Evolutionary conservation across 2,329 filamentous ascomycete genomes (phyloP).

Genomic region (Colletotrichum tropicicola): DNA sequence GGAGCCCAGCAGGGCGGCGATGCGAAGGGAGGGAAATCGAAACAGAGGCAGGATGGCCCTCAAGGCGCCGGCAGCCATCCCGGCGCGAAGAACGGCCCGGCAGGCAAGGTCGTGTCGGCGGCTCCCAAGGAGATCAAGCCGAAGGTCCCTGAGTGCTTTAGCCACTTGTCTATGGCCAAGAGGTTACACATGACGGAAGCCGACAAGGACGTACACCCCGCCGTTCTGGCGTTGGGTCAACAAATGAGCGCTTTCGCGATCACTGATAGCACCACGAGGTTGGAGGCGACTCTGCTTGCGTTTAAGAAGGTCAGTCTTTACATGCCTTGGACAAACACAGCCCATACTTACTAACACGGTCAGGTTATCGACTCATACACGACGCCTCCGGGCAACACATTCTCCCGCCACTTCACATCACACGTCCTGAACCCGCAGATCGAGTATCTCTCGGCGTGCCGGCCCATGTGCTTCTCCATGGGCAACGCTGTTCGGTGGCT

Average conservation of each 20-base stretch:
- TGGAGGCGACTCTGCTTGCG: slow-evolving; percentile 86
- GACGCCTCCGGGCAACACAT: slow-evolving; percentile 83
- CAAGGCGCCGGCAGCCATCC: slow-evolving; percentile 37
- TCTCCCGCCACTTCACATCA: slow-evolving; percentile 90
- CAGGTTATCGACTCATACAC: slow-evolving; percentile 93
- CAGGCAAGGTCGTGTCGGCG: slow-evolving; percentile 43
- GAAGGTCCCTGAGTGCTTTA: slow-evolving; percentile 77
- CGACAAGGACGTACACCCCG: slow-evolving; percentile 84
- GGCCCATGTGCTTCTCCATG: slow-evolving; percentile 97
- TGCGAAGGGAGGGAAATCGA: slow-evolving; percentile 56
- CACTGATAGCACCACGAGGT: slow-evolving; percentile 87
- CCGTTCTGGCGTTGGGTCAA: slow-evolving; percentile 84
- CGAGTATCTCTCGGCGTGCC: slow-evolving; percentile 90
- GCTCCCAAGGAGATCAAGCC: slow-evolving; percentile 63
- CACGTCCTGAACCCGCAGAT: slow-evolving; percentile 95
- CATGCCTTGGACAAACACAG: neutral
- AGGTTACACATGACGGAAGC: slow-evolving; percentile 64
- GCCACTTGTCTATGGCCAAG: slow-evolving; percentile 78
- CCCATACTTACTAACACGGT: slow-evolving; percentile 25
- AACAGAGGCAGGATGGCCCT: slow-evolving; percentile 55
- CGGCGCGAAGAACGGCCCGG: slow-evolving; percentile 43
- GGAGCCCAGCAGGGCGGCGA: slow-evolving; percentile 44
- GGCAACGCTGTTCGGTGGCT: slow-evolving; percentile 96
- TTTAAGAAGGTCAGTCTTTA: slow-evolving; percentile 77
- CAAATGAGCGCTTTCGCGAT: slow-evolving; percentile 91